Base-by-base conservation (phyloP, 352 stramenopile species). In the Globisporangium takayamanum region DNA sequence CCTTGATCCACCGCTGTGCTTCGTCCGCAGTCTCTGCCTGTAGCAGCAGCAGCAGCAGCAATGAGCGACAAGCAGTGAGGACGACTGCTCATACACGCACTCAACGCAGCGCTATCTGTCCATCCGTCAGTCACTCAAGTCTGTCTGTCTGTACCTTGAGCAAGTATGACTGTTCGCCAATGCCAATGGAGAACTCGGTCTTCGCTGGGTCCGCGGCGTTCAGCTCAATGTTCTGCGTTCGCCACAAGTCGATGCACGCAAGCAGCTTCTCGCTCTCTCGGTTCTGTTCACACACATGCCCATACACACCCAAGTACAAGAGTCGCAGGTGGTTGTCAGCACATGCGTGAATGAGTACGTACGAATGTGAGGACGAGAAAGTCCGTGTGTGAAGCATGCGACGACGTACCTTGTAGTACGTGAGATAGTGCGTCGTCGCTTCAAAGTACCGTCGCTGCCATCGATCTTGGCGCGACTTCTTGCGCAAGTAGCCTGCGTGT, bases 371-470 rank as follows among this genome's bases (percentile, higher is more conserved):
- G 36, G 47, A 39, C n/a, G 30, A 30, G 44, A 33, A 45, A 60
- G 16, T 6, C 41, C 20, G 41, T 47, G 11, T 20, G 14, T 20
- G 15, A 57, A 30, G 8, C 20, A 42, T 50, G 33, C 25, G 1
- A 10, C 4, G 37, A 20, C 57, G 46, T 45, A 96, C 88, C 87
- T 99, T 99, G 79, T 98, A 99, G 77, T 99, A 99, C 12, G 96
- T 98, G 28, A 99, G 77, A 72, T 97, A 98, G 76, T 98, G 91
- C 50, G 95, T 98, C 57, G 97, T 98, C 18, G 92, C 97, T 79
- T 99, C 96, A 69, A 99, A 99, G 79, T 97, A 99, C 53, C 97
- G 88, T 53, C 93, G 95, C 69, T 99, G 96, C 96, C 95, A 97
- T 45, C 88, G 85, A 44, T 94, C 87, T 65, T 96, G 85, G 54